Evolutionary conservation across 768 basidiomycete genomes (phyloP), one percentile per base, ranked within the genome.

Genomic region (Tephrocybe rancida): DNA sequence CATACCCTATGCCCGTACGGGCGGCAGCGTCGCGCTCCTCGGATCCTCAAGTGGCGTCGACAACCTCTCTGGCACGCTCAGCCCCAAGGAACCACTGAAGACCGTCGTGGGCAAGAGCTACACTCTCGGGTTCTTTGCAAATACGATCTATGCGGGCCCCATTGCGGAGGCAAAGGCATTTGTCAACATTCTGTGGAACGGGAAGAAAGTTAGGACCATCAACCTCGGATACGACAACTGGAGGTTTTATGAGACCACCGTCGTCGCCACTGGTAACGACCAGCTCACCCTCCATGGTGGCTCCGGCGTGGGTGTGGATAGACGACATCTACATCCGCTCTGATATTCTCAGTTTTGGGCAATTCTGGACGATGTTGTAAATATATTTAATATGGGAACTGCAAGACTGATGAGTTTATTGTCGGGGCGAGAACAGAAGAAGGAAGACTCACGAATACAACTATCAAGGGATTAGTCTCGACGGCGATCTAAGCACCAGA

Each of bases 291-390:
- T 68, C 66, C 67, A 65, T 37, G 79, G 79, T 22, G 78, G 78
- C 78, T 9, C 79, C 79, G 5, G 74, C 77, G 11, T 81, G 75
- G 75, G 71, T 72, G 13, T 81, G 79, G 65, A 66, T 81, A 46
- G 79, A 81, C 61, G 77, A 80, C 57, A 58, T 78, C 32, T 41
- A 48, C 35, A 61, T 73, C 16, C 68, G 39, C 42, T 58, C 9
- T 62, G 26, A 55, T 22, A 9, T 24, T n/a, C 18, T 21, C 6
- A 5, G 9, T 6, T 7, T 19, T 38, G 37, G 39, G 21, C 8
- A 10, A n/a, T n/a, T n/a, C 34, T 22, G 30, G 19, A 18, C 42
- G 24, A 27, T 18, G 35, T 14, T n/a, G n/a, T n/a, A n/a, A 38
- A 24, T 24, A 5, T 24, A 9, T 48, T 48, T 10, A 21, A 35